Percentiles rank a stretch among this genome's conserved stretches.
These are phyloP conservation scores for Amniculicola lignicola DNA, from an alignment of 495 filamentous ascomycete genomes.

Conservation along the genomic window DNA sequence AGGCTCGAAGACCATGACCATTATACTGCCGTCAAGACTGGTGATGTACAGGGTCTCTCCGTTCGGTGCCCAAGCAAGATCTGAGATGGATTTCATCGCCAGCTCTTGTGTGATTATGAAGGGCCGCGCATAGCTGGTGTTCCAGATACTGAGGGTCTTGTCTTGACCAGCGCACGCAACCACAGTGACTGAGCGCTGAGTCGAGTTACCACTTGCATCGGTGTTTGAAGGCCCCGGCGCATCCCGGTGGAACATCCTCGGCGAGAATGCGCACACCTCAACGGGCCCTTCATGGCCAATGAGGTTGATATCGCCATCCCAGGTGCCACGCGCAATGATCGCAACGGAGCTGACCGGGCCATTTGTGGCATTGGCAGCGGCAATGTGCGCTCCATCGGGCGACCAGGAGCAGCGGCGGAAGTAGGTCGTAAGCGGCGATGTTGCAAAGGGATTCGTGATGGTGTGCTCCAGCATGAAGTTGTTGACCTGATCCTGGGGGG, in stretches of 20 bases:
- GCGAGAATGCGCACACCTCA: constrained; percentile 96
- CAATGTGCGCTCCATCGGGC: constrained; percentile 94
- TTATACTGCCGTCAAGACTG: constrained; percentile 82
- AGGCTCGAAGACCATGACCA: constrained; percentile 67
- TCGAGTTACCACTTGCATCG: constrained; percentile 45
- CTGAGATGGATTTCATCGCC: constrained; percentile 83
- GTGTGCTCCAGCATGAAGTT: constrained; percentile 91
- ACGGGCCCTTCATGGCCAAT: constrained; percentile 96
- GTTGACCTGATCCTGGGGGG: constrained; percentile 86
- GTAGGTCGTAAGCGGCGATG: constrained; percentile 91
- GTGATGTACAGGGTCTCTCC: constrained; percentile 81
- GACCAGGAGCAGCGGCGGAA: constrained; percentile 97
- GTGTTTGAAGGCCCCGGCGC: constrained; percentile 49
- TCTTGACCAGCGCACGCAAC: constrained; percentile 96
- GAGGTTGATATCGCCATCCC: constrained; percentile 96
- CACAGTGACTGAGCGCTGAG: constrained; percentile 70
- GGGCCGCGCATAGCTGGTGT: constrained; percentile 86
- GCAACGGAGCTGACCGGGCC: constrained; percentile 95
- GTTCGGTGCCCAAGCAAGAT: constrained; percentile 92
- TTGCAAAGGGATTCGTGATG: constrained; percentile 77
- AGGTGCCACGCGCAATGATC: constrained; percentile 85
- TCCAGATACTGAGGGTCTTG: constrained; percentile 93
- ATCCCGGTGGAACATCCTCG: constrained; percentile 77
- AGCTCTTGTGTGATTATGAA: constrained; percentile 85
- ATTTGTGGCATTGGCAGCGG: constrained; percentile 93